Percentiles rank a stretch among this genome's conserved stretches.
These are phyloP conservation scores for Sporobolus alterniflorus DNA, from an alignment of 202 grass and related monocot species.

Conservation along the genomic window DNA sequence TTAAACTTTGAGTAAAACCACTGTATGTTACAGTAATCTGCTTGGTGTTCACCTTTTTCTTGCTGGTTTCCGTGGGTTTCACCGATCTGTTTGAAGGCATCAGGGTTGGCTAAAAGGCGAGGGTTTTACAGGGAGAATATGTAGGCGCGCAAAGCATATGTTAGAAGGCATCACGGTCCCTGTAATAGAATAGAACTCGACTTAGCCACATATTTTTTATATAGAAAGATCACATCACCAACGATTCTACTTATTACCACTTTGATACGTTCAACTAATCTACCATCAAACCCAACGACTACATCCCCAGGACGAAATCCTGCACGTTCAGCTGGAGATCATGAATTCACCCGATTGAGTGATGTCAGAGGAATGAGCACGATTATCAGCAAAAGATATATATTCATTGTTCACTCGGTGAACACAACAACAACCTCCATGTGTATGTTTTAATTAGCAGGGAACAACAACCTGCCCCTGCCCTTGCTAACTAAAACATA, in stretches of 20 bases:
- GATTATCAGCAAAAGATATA: neutral
- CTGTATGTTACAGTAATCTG: neutral
- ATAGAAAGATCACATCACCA: neutral
- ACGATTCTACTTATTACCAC: constrained; percentile 56
- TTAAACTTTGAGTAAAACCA: neutral
- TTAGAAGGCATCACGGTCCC: neutral
- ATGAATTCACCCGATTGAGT: constrained; percentile 75
- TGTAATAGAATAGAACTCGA: neutral
- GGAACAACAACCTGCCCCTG: constrained; percentile 85
- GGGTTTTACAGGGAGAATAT: neutral
- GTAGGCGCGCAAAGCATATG: neutral
- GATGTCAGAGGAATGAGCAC: constrained; percentile 22
- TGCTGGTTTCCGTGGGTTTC: neutral
- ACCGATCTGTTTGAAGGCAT: too few species aligned
- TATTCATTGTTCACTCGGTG: neutral
- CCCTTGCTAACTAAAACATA: too few species aligned
- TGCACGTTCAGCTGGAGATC: constrained; percentile 72
- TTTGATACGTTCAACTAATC: constrained; percentile 66
- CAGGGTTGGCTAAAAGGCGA: neutral
- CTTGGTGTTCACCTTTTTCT: neutral
- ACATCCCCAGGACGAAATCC: constrained; percentile 86
- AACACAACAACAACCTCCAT: neutral
- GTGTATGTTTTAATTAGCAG: neutral
- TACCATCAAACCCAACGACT: constrained; percentile 76
- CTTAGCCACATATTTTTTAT: neutral